Evolutionary conservation across 768 basidiomycete species (phyloP).

Genomic region (Tulasnella sp.): DNA sequence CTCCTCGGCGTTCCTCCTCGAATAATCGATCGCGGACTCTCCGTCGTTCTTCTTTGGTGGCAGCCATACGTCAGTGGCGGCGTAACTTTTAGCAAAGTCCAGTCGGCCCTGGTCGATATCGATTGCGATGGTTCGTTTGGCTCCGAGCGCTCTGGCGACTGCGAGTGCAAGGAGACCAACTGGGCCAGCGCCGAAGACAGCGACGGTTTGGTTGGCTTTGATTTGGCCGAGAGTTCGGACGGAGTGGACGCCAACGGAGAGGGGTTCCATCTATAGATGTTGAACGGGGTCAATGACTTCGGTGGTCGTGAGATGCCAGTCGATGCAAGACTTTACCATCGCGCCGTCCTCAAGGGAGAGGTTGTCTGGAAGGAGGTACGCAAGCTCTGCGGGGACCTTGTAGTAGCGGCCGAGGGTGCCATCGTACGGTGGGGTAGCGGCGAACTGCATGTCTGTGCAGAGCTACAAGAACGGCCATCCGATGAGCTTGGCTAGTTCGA

Average conservation of each 20-base stretch:
- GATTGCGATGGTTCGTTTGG: constrained; percentile 72
- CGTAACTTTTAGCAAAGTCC: constrained; percentile 78
- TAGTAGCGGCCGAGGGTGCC: constrained; percentile 87
- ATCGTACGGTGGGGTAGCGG: constrained; percentile 89
- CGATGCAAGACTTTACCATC: constrained; percentile 48
- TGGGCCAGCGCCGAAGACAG: constrained; percentile 82
- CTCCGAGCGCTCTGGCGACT: constrained; percentile 90
- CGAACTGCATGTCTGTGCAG: constrained; percentile 78
- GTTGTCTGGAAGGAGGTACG: constrained; percentile 72
- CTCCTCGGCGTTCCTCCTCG: constrained; percentile 56
- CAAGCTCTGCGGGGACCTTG: constrained; percentile 74
- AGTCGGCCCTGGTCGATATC: constrained; percentile 71
- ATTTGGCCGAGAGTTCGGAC: constrained; percentile 69
- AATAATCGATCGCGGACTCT: constrained; percentile 64
- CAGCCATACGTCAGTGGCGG: constrained; percentile 66
- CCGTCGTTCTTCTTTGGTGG: constrained; percentile 51
- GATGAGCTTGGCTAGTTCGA: background rate
- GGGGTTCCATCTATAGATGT: constrained; percentile 71
- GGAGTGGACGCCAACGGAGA: constrained; percentile 87
- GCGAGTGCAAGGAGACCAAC: constrained; percentile 84
- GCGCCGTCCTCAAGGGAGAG: constrained; percentile 91
- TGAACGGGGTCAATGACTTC: background rate
- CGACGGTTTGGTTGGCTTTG: constrained; percentile 65
- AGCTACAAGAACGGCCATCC: constrained; percentile 41
- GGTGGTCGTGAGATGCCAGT: background rate